Conservation (phyloP, 345 rosid species). For the Linum usitatissimum region DNA sequence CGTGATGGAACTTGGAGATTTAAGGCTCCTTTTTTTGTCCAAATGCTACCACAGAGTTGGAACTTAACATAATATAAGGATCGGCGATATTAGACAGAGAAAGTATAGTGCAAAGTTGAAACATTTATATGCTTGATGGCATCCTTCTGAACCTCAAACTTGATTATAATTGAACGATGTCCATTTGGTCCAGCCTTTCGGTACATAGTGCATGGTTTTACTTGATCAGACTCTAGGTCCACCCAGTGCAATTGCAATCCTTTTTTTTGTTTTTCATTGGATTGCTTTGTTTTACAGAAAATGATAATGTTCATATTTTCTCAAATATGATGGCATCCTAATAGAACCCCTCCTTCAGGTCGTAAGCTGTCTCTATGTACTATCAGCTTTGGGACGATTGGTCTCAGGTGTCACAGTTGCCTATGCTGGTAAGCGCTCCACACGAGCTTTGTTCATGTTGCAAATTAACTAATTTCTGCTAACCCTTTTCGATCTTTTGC, state of each 20-base stretch:
- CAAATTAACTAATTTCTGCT: not conserved
- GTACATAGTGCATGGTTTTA: too few relatives aligned
- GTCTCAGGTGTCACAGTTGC: constrained; percentile 81
- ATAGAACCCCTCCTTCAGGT: constrained; percentile 40
- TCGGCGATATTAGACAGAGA: too few relatives aligned
- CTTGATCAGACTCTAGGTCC: not conserved
- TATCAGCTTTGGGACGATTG: constrained; percentile 68
- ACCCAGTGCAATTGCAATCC: not conserved
- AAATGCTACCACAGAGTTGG: not conserved
- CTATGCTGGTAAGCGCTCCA: constrained; percentile 63
- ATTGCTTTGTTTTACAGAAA: not conserved
- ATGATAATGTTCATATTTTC: too few relatives aligned
- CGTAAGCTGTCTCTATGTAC: constrained; percentile 53
- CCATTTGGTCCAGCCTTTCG: not conserved
- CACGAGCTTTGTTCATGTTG: not conserved
- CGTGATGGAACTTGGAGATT: not conserved
- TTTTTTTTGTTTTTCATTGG: not conserved
- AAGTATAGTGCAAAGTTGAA: not conserved
- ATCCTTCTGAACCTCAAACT: not conserved
- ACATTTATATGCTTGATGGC: not conserved
- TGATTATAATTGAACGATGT: not conserved
- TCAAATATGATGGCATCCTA: not conserved
- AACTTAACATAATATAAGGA: too few relatives aligned
- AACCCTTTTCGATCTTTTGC: not conserved
- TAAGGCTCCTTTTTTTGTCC: not conserved